Percentiles rank a stretch among this genome's conserved stretches.
These are phyloP conservation scores for Collariella sp. DNA, from an alignment of 495 filamentous ascomycete species.

Conservation along the genomic window DNA sequence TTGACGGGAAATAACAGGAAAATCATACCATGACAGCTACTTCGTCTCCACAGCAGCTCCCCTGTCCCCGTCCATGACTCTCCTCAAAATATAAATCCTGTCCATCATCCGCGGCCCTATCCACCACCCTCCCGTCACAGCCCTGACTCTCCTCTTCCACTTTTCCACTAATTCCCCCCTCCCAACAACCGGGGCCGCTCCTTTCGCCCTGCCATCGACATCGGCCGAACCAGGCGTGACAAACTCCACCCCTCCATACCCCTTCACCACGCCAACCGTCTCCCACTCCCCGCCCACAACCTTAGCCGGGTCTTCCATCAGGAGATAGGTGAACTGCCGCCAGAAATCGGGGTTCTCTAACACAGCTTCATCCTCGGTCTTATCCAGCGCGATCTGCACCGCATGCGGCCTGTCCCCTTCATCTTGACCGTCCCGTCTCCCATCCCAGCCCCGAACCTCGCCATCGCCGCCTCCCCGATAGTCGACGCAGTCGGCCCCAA, in stretches of 20 bases:
- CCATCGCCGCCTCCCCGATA: neutral
- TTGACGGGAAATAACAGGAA: too few species aligned
- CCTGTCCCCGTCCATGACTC: conserved; percentile 24
- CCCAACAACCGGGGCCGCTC: conserved; percentile 21
- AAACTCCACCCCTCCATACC: conserved; percentile 62
- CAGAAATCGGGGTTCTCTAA: conserved; percentile 64
- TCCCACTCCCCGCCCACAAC: conserved; percentile 59
- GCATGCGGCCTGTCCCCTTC: conserved; percentile 1
- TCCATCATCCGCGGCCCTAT: conserved; percentile 52
- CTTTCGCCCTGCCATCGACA: conserved; percentile 19
- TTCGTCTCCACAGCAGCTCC: neutral
- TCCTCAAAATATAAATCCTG: conserved; percentile 48
- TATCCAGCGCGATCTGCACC: conserved; percentile 43
- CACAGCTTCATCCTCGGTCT: conserved; percentile 49
- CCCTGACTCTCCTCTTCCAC: conserved; percentile 25
- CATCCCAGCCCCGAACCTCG: neutral
- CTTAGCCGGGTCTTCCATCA: conserved; percentile 57
- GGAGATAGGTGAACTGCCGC: conserved; percentile 70
- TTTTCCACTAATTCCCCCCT: conserved; percentile 24
- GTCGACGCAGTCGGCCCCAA: conserved; percentile 39
- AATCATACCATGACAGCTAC: conserved; percentile 2
- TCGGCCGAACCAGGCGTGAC: conserved; percentile 38
- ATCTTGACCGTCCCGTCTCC: neutral
- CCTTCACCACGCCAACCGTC: conserved; percentile 56
- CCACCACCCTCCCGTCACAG: conserved; percentile 54